Conservation (phyloP, 1,284 basidiomycete species). For the Agroathelia rolfsii region DNA sequence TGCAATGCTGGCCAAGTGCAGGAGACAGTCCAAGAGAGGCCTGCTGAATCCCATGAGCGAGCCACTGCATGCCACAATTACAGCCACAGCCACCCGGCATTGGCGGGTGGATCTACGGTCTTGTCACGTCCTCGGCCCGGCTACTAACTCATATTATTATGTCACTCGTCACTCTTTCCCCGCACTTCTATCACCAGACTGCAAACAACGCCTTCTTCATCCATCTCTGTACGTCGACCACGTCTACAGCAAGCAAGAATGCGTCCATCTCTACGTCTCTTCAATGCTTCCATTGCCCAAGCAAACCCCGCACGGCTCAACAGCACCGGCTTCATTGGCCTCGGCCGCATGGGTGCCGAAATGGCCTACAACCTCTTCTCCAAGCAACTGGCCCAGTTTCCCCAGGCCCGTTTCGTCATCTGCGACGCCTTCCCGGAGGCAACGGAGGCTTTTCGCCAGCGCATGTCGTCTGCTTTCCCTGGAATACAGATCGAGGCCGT, state of each 20-base stretch:
- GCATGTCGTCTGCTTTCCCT: conserved; percentile 47
- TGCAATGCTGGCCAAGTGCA: too few species aligned
- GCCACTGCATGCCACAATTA: too few species aligned
- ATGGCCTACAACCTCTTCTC: conserved; percentile 82
- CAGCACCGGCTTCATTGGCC: conserved; percentile 68
- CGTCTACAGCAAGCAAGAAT: conserved; percentile 13
- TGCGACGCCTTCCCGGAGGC: conserved; percentile 66
- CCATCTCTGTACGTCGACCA: background rate
- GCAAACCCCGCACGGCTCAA: conserved; percentile 28
- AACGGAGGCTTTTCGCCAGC: conserved; percentile 44
- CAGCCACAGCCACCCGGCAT: too few species aligned
- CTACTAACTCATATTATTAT: background rate
- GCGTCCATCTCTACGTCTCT: conserved; percentile 16
- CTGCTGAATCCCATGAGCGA: too few species aligned
- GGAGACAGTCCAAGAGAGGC: too few species aligned
- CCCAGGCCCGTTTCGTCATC: conserved; percentile 53
- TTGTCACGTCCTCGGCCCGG: background rate
- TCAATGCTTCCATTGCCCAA: conserved; percentile 14
- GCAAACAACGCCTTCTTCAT: background rate
- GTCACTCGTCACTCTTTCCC: background rate
- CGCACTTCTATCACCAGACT: background rate
- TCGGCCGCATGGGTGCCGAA: conserved; percentile 75
- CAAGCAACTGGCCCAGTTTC: conserved; percentile 40
- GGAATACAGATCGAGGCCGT: conserved; percentile 46
- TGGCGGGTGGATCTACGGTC: too few species aligned